Evolutionary conservation across 768 basidiomycete genomes (phyloP).

Genomic region (Mycena olivaceomarginata): DNA sequence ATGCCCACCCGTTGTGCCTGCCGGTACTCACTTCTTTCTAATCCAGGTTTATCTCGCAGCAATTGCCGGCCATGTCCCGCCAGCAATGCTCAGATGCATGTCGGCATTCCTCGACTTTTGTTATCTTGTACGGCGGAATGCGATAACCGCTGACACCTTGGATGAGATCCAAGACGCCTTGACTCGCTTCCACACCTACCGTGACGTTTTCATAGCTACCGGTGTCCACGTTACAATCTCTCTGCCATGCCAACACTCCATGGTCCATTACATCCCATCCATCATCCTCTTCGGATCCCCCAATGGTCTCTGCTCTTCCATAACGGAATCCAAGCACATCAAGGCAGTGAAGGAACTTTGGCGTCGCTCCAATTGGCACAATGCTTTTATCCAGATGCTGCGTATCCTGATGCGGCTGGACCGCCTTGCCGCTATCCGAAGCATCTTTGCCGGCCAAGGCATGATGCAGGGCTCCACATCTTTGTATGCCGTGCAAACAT

Average conservation of each 20-base stretch:
- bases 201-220: background rate
- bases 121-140: background rate
- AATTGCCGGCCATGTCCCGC: constrained; percentile 48
- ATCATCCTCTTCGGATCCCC: constrained; percentile 46
- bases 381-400: background rate
- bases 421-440: background rate
- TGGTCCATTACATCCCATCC: constrained; percentile 44
- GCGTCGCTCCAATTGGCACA: background rate
- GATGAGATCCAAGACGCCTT: too few relatives aligned
- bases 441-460: background rate
- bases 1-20: too few relatives aligned
- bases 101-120: background rate
- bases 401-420: background rate
- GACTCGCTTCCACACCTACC: too few relatives aligned
- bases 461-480: background rate
- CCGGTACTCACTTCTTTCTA: background rate
- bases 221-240: constrained; percentile 27
- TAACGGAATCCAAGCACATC: constrained; percentile 50
- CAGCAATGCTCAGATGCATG: constrained; percentile 38
- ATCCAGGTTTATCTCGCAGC: constrained; percentile 50
- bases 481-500: background rate
- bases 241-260: constrained; percentile 53
- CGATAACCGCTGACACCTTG: too few relatives aligned
- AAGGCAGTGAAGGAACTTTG: background rate
- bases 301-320: constrained; percentile 51